Evolutionary conservation across 768 basidiomycete species (phyloP), one percentile per base, ranked within the genome.

Genomic region (Russula lepida): DNA sequence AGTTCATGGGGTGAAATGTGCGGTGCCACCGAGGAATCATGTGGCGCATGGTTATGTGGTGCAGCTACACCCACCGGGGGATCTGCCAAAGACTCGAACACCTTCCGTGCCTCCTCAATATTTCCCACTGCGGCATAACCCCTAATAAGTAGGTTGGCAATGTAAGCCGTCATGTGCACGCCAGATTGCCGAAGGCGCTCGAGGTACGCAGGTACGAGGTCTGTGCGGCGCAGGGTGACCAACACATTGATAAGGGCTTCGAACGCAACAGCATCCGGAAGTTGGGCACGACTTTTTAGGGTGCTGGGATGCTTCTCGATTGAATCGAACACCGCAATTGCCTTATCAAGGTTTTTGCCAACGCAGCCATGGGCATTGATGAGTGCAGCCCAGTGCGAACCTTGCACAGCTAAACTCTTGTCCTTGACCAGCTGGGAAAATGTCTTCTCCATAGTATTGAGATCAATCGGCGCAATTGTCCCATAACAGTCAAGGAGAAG

Each of bases 141-240:
- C 68, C 81, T 79, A 74, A 93, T 89, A 68, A 92, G 75, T 59
- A 86, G 78, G 75, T 98, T 98, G 28, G 88, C 89, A 65, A 98
- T 89, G 73, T 99, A 99, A 6, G 95, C 94, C 2, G 95, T 98
- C 83, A 93, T 87, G 68, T 89, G 88, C 8, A 94, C 83, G 33
- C 84, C 83, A 6, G 80, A 76, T 1, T 73, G 67, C 25, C 73
- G 75, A 76, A 98, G 83, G 59, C 82, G 81, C 33, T 74, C 70
- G 37, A 88, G 71, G 70, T 91, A 93, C 19, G 74, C 67, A 0
- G 85, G 84, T 27, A 94, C 79, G 49, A 94, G 81, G 65, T 94
- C 92, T 55, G 86, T 77, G 17, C 87, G 84, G 37, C 85, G 86
- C 70, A 86, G 83, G 4, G 84, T 85, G 49, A 92, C 84, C 44